Evolutionary conservation across 2,329 filamentous ascomycete species (phyloP).

Genomic region (Raffaelea arxii): DNA sequence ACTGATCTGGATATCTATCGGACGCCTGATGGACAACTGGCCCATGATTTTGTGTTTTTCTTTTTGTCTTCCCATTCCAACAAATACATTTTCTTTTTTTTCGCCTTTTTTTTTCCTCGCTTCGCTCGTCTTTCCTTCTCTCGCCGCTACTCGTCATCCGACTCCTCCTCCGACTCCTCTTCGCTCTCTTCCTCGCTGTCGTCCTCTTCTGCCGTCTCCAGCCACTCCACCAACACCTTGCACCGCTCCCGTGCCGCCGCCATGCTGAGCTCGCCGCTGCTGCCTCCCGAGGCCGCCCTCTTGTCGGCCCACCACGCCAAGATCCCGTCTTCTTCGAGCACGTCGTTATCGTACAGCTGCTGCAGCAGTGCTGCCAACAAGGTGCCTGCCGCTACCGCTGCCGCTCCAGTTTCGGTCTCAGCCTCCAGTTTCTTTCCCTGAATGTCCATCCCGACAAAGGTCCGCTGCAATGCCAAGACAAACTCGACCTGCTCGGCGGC

Average conservation of each 20-base stretch:
- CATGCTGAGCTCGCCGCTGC: conserved; percentile 37
- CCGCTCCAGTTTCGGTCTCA: neutral
- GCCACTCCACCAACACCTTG: conserved; percentile 71
- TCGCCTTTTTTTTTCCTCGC: neutral
- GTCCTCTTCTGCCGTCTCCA: conserved; percentile 65
- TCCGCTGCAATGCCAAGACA: conserved; percentile 69
- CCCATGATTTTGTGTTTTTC: neutral
- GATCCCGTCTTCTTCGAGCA: conserved; percentile 83
- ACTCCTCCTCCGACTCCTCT: conserved; percentile 21
- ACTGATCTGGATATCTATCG: too few species aligned
- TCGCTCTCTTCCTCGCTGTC: conserved; percentile 57
- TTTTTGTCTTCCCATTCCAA: neutral
- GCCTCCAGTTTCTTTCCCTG: conserved; percentile 1
- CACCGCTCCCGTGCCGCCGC: conserved; percentile 62
- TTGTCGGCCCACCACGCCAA: conserved; percentile 80
- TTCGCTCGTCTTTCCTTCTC: too few species aligned
- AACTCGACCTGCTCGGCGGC: conserved; percentile 78
- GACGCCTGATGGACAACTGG: too few species aligned
- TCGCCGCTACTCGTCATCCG: conserved; percentile 3
- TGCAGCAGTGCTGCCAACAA: conserved; percentile 73
- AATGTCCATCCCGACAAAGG: conserved; percentile 49
- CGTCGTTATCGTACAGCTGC: conserved; percentile 74
- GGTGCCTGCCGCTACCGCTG: conserved; percentile 34
- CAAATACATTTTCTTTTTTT: conserved; percentile 1
- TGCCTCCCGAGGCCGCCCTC: conserved; percentile 54